phyloP scores from a whole-genome alignment of 768 basidiomycete genomes.

The Mycena polygramma region DNA sequence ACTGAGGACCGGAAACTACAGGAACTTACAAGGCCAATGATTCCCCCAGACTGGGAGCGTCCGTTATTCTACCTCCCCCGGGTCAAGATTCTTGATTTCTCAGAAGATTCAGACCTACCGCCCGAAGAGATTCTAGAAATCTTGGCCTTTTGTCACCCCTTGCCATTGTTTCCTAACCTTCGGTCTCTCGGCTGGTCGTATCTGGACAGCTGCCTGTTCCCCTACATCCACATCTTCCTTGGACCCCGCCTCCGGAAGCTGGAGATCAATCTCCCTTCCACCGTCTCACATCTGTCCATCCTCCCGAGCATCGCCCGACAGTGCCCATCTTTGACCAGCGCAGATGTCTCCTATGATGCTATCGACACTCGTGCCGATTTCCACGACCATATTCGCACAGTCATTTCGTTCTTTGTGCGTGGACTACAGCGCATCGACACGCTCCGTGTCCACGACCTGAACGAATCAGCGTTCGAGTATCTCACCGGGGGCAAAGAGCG shows the following conservation, averaged over 20 bases:
- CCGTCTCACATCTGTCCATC: slow-evolving; percentile 5
- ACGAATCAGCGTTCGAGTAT: not conserved
- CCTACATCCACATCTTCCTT: not conserved
- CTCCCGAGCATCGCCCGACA: not conserved
- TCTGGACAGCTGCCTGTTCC: not conserved
- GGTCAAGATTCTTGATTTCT: not conserved
- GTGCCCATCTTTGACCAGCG: not conserved
- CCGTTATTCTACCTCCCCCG: not conserved
- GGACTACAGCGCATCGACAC: not conserved
- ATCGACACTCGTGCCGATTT: not conserved
- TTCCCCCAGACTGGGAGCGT: not conserved
- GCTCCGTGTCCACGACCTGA: not conserved
- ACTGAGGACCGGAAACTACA: not conserved
- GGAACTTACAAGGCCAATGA: not conserved
- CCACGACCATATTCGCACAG: not conserved
- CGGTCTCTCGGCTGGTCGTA: not conserved
- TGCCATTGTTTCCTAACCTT: slow-evolving; percentile 3
- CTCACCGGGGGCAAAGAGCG: no score
- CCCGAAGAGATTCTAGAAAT: not conserved
- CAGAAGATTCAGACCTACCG: not conserved
- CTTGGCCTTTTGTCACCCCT: not conserved
- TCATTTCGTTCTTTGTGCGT: not conserved
- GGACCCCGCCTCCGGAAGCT: not conserved
- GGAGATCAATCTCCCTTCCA: not conserved
- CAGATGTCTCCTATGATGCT: not conserved